Evolutionary conservation across 345 rosid genomes (phyloP).

Genomic region (Moricandia moricandioides): DNA sequence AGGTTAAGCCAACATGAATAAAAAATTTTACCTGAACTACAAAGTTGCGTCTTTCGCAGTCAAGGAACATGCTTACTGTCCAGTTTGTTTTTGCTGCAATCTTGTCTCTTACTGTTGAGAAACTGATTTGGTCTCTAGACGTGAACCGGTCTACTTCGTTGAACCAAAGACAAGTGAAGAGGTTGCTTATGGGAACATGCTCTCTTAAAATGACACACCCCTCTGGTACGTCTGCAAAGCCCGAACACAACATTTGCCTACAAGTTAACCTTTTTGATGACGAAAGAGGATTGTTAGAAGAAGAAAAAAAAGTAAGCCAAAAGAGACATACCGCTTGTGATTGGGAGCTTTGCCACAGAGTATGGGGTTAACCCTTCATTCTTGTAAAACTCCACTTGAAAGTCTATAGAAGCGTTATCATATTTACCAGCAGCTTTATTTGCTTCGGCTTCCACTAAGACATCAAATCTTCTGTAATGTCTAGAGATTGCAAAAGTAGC

Average conservation of each 20-base stretch:
- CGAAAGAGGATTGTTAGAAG: not conserved
- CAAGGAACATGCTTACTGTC: constrained; percentile 87
- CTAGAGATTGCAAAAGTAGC: constrained; percentile 93
- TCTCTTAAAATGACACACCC: constrained; percentile 97
- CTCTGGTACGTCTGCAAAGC: constrained; percentile 87
- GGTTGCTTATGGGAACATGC: constrained; percentile 91
- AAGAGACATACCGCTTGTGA: constrained; percentile 67
- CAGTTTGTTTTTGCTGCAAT: constrained; percentile 70
- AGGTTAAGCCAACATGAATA: not conserved
- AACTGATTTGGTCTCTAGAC: constrained; percentile 95
- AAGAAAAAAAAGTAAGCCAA: not conserved
- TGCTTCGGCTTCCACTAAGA: constrained; percentile 93
- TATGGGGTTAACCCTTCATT: constrained; percentile 90
- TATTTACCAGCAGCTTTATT: constrained; percentile 99
- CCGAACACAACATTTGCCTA: not conserved
- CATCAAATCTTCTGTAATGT: constrained; percentile 88
- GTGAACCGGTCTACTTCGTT: constrained; percentile 97
- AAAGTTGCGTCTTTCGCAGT: constrained; percentile 95
- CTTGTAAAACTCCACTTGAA: constrained; percentile 82
- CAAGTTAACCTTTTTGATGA: not conserved
- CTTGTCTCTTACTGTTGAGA: constrained; percentile 90
- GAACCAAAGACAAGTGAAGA: constrained; percentile 95
- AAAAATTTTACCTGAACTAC: constrained; percentile 72
- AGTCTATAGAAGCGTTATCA: constrained; percentile 83
- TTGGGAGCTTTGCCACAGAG: constrained; percentile 82